Evolutionary conservation across 192 early-diverging fungal genomes (phyloP), one percentile per base, ranked within the genome.

Genomic region (Lobosporangium transversale): DNA sequence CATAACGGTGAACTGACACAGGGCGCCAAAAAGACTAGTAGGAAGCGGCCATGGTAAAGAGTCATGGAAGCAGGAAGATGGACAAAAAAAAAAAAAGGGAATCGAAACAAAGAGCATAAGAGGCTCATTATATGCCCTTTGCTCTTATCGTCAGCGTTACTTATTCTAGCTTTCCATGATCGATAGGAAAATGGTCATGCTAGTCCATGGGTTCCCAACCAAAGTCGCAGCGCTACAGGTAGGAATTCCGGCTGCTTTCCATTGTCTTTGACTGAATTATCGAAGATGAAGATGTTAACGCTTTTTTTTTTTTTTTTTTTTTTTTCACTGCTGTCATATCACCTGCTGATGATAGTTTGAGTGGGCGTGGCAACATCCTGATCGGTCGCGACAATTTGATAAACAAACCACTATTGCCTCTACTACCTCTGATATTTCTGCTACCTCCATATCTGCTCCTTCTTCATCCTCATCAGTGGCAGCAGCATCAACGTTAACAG

Each of bases 341-440:
- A 20, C 26, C 26, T 3, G 9, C 3, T 9, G 29, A 3, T 7
- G 17, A 45, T 53, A 74, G 59, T 76, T 76, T 29, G 73, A 76
- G 33, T 76, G 73, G 65, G 73, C 59, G 1, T 76, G 73, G 65
- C 73, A 76, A 31, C 23, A 76, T 26, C 73, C 73, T 26, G 53
- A 76, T 20, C 73, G 64, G 12, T 76, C 73, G 18, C 73, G 73
- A 8, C 73, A 76, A 44, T 76, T 76, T 17, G 29, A 42, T 17
- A 75, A 53, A 32, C 7, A 50, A 5, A 5, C 33, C 1, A 14
- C n/a, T 12, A 9, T 37, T 42, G 3, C 20, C 43, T 21, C 14
- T 21, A 11, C 26, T 15, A 7, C 32, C 35, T 45, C 36, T 35
- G n/a, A n/a, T n/a, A n/a, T n/a, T 20, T 36, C 32, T 11, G 20